Evolutionary conservation across 257 asterid genomes (phyloP).

Genomic region (Jasminum sambac): DNA sequence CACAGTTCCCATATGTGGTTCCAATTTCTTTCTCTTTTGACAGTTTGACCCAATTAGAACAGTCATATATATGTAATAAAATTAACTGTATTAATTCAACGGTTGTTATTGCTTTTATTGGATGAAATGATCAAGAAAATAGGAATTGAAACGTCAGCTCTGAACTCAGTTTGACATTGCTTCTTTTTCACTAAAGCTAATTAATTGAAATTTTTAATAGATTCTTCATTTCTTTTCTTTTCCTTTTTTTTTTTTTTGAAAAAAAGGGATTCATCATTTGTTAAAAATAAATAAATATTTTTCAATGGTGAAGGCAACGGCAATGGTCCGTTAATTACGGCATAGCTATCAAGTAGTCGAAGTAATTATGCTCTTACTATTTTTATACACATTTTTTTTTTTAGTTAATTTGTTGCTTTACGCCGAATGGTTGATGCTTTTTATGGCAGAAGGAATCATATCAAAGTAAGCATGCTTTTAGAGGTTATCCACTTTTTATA

Average conservation of each 20-base stretch:
- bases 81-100: no score
- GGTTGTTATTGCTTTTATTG: no score
- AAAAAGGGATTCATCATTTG: neutral
- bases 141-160: no score
- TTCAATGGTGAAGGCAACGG: neutral
- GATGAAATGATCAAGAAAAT: no score
- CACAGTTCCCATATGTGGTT: no score
- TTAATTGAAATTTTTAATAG: neutral
- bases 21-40: no score
- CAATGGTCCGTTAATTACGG: slow-evolving; percentile 35
- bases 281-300: neutral
- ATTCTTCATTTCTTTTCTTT: neutral
- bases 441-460: slow-evolving; percentile 40
- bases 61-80: no score
- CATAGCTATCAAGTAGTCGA: slow-evolving; percentile 10
- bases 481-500: neutral
- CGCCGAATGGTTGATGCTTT: slow-evolving; percentile 58
- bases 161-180: neutral
- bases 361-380: neutral
- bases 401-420: slow-evolving; percentile 34
- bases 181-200: neutral
- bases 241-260: no score
- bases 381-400: neutral
- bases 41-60: no score
- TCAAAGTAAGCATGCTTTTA: slow-evolving; percentile 55